Evolutionary conservation across 371 early-diverging fungal species (phyloP), one percentile per base, ranked within the genome.

Genomic region (Mortierella sp.): DNA sequence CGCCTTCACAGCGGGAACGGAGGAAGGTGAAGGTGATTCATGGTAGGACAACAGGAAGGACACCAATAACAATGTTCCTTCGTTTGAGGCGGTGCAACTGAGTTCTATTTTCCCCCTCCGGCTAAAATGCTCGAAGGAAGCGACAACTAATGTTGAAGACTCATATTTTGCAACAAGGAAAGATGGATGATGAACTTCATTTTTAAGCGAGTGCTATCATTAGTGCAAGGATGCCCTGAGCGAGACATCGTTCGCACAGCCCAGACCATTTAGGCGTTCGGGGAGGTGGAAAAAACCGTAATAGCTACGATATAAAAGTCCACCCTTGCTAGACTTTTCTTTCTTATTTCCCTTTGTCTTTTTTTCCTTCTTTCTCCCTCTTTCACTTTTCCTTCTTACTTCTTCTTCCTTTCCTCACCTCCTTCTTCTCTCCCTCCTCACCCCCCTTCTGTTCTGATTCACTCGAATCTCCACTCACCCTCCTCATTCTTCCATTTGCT

Each of bases 381-480:
- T 75, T 56, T 16, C 29, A 24, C 29, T 21, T 6, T 51, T 51
- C 43, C 68, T 68, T 51, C 29, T 35, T 73, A 46, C 58, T 46
- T 49, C 43, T 72, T 72, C 46, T 48, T 43, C 16, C 51, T 54
- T 44, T 35, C 41, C 38, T 27, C 29, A 35, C 14, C 16, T 51
- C 41, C 29, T n/a, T 51, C 27, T 27, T 51, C 75, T 48, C 56
- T 65, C 46, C 32, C 32, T 29, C 12, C 41, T 72, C 21, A 27
- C 65, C 49, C 48, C n/a, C 24, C 29, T 29, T 46, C 55, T 72
- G 6, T 55, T 46, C 41, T 27, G 72, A 29, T 49, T 46, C 38
- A 35, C 78, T 29, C 48, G 38, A 44, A 72, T 38, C 29, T 72
- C 56, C 24, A 44, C 75, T 14, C 24, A 11, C 74, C 14, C 49